Percentiles rank a stretch among this genome's conserved stretches.
These are phyloP conservation scores for Peniophora sp. DNA, from an alignment of 1,284 basidiomycete species.

Conservation along the genomic window DNA sequence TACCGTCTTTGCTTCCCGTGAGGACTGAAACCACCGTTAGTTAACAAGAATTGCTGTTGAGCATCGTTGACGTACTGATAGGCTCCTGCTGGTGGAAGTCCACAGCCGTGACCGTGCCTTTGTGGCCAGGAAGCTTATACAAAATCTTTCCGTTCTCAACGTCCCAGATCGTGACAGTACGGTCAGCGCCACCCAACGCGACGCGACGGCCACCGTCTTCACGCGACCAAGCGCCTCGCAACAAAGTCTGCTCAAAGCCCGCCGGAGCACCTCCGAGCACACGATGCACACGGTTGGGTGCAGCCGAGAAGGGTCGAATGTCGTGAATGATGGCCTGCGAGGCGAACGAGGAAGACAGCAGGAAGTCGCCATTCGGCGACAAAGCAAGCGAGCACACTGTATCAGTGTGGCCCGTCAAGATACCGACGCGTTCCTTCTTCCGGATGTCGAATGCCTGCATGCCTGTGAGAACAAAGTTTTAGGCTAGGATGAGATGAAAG, in stretches of 20 bases:
- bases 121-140: conserved; percentile 94
- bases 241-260: conserved; percentile 82
- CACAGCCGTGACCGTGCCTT: conserved; percentile 85
- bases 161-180: conserved; percentile 91
- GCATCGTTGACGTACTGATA: conserved; percentile 53
- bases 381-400: conserved; percentile 85
- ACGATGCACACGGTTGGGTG: conserved; percentile 73
- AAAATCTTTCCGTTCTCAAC: conserved; percentile 78
- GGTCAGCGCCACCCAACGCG: conserved; percentile 74
- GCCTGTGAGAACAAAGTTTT: conserved; percentile 2
- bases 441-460: conserved; percentile 79
- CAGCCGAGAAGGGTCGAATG: conserved; percentile 84
- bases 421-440: conserved; percentile 70
- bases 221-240: conserved; percentile 76
- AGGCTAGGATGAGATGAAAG: neutral
- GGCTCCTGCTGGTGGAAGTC: conserved; percentile 92
- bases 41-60: neutral
- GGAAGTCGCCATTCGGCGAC: conserved; percentile 78
- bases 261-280: conserved; percentile 79
- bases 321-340: conserved; percentile 85
- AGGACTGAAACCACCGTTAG: conserved; percentile 42
- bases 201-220: conserved; percentile 68
- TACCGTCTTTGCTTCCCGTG: conserved; percentile 83
- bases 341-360: conserved; percentile 84
- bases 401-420: conserved; percentile 77